phyloP scores from a whole-genome alignment of 2,329 filamentous ascomycete genomes.

The Colletotrichum spaethianum region DNA sequence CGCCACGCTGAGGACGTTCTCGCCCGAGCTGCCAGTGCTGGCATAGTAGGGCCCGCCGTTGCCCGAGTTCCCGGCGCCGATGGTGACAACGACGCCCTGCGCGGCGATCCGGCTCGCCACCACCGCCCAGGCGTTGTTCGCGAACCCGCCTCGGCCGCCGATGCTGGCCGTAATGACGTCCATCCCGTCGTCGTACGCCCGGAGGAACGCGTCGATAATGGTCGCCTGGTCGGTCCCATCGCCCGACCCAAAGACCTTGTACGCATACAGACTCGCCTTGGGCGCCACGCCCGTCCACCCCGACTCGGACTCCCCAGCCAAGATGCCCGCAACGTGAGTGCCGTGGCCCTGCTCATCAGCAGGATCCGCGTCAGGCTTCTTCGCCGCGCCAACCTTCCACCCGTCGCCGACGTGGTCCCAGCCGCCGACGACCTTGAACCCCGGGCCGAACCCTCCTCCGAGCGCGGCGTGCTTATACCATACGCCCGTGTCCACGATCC shows the following conservation, averaged over 20 bases:
- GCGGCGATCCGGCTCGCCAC: conserved; percentile 58
- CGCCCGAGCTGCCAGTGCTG: conserved; percentile 54
- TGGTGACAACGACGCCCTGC: conserved; percentile 57
- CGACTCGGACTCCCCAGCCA: conserved; percentile 45
- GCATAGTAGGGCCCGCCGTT: conserved; percentile 56
- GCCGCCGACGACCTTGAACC: conserved; percentile 60
- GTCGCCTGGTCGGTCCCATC: conserved; percentile 37
- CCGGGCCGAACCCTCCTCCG: conserved; percentile 63
- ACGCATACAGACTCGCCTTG: conserved; percentile 43
- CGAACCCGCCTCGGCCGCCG: conserved; percentile 46
- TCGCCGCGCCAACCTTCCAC: conserved; percentile 45
- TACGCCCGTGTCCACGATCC: conserved; percentile 43
- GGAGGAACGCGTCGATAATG: conserved; percentile 44
- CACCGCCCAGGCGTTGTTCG: conserved; percentile 54
- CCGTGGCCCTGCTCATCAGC: conserved; percentile 47
- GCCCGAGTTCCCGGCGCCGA: conserved; percentile 59
- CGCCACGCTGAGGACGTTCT: conserved; percentile 56
- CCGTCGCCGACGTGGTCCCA: conserved; percentile 60
- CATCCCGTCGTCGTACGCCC: conserved; percentile 48
- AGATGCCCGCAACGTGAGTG: conserved; percentile 51
- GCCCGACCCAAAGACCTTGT: conserved; percentile 45
- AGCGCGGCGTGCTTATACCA: conserved; percentile 47
- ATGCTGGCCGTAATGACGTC: conserved; percentile 49
- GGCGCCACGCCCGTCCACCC: conserved; percentile 46
- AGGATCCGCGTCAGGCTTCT: conserved; percentile 54